Percentiles rank a stretch among this genome's conserved stretches.
Evolutionary conservation across 306 rosid genomes (phyloP).

Genomic region (Trifolium pratense): DNA sequence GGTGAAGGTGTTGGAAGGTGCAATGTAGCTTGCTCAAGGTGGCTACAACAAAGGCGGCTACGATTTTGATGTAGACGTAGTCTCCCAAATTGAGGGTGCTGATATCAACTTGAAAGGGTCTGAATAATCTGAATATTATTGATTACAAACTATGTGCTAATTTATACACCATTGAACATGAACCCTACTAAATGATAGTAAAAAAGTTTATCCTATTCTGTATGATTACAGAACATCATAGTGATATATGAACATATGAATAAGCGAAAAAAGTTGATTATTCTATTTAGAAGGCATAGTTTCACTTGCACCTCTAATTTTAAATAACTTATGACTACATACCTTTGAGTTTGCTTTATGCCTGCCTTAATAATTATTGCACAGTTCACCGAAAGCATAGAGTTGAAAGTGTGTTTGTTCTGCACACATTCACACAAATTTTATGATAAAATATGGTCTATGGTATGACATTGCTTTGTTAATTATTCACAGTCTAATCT

Average conservation of each 20-base stretch:
- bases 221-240: background rate
- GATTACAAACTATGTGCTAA: background rate
- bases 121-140: background rate
- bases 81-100: background rate
- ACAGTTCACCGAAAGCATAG: constrained; percentile 29
- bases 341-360: constrained; percentile 17
- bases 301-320: constrained; percentile 13
- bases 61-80: background rate
- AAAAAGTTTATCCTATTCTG: background rate
- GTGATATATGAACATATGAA: background rate
- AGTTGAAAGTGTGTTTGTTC: constrained; percentile 25
- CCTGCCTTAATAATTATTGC: constrained; percentile 5
- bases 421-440: constrained; percentile 14
- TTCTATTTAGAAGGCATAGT: constrained; percentile 24
- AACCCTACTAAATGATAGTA: background rate
- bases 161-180: background rate
- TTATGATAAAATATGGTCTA: constrained; percentile 15
- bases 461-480: constrained; percentile 34
- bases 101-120: background rate
- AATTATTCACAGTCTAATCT: constrained; percentile 26
- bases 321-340: constrained; percentile 1
- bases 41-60: background rate
- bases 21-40: background rate
- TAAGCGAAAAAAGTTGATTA: background rate
- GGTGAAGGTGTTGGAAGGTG: background rate